Evolutionary conservation across 148 eudicot genomes (phyloP), one percentile per base, ranked within the genome.

Genomic region (Fagopyrum tataricum): DNA sequence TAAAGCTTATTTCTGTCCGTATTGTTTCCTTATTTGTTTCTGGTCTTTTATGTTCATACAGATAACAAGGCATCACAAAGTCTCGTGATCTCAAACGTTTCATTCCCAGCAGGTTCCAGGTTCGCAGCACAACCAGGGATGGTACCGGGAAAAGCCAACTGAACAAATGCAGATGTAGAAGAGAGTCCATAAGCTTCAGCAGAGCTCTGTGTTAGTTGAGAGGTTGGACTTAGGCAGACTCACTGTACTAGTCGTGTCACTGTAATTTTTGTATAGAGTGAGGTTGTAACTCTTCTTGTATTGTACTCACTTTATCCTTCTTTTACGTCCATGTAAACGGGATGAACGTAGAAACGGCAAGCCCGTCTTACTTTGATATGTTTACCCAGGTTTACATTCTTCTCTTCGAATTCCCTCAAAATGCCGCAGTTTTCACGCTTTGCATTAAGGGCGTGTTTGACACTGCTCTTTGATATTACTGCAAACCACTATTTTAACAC

Each of bases 1-100:
- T 83, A 81, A 85, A 81, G 88, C 85, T 80, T 37, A 78, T 58
- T 69, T 44, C 78, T 78, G 75, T 69, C 78, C 26, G 85, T 85
- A 83, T 48, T 68, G 73, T 71, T 84, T 86, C 86, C 79, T 81
- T 82, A 78, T 76, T 31, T 3, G 37, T 31, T 31, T 31, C 37
- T 31, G 2, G 1, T 26, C 31, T 26, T 26, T 26, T 0, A 31
- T 31, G 37, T 31, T 18, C 17, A 20, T 20, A 70, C 51, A 21
- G 48, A 70, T 42, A 44, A 44, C 21, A 31, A 53, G 17, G 37
- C 53, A 70, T 15, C 72, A 44, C 44, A 70, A 24, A 47, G 44
- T 61, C 40, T 26, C 5, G 67, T 39, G 41, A 61, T 61, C 40
- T 26, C 67, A 24, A 61, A 6, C 0, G 40, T 61, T 26, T 61